Conservation (phyloP, 2,329 filamentous ascomycete species). For the Paraconiothyrium brasiliense region DNA sequence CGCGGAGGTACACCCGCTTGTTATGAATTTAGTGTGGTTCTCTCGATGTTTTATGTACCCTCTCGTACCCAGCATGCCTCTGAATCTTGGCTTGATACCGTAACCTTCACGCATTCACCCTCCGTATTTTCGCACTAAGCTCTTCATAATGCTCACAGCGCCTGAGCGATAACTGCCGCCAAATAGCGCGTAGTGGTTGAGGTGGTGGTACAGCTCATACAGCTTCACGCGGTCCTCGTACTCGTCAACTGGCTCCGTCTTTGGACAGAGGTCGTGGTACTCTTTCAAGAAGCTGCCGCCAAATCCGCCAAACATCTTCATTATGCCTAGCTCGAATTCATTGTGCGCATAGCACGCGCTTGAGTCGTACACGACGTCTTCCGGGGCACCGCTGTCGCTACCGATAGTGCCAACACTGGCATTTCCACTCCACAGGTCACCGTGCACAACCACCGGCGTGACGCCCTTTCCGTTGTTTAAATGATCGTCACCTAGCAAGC, state of each 20-base stretch:
- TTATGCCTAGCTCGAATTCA: slow-evolving; percentile 92
- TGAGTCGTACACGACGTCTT: slow-evolving; percentile 86
- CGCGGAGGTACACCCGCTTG: slow-evolving; percentile 6
- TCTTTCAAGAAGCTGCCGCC: slow-evolving; percentile 75
- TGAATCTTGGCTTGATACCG: background rate
- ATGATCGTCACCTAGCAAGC: slow-evolving; percentile 74
- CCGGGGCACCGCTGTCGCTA: slow-evolving; percentile 65
- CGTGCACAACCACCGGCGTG: slow-evolving; percentile 84
- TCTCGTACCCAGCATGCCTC: background rate
- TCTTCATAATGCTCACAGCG: slow-evolving; percentile 82
- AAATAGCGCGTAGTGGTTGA: slow-evolving; percentile 89
- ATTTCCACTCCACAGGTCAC: slow-evolving; percentile 95
- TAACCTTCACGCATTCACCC: slow-evolving; percentile 2
- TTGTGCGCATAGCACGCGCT: slow-evolving; percentile 84
- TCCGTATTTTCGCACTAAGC: slow-evolving; percentile 75
- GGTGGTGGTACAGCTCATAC: slow-evolving; percentile 90
- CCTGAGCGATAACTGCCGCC: slow-evolving; percentile 79
- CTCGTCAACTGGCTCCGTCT: slow-evolving; percentile 81
- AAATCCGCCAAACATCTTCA: slow-evolving; percentile 97
- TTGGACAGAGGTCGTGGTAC: slow-evolving; percentile 79
- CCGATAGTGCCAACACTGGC: slow-evolving; percentile 71
- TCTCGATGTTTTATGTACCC: slow-evolving; percentile 2
- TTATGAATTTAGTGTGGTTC: slow-evolving; percentile 3
- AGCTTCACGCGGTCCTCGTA: slow-evolving; percentile 83
- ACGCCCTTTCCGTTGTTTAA: slow-evolving; percentile 69